phyloP scores from a whole-genome alignment of 23 red algal genomes.

The Cyanidium caldarium region DNA sequence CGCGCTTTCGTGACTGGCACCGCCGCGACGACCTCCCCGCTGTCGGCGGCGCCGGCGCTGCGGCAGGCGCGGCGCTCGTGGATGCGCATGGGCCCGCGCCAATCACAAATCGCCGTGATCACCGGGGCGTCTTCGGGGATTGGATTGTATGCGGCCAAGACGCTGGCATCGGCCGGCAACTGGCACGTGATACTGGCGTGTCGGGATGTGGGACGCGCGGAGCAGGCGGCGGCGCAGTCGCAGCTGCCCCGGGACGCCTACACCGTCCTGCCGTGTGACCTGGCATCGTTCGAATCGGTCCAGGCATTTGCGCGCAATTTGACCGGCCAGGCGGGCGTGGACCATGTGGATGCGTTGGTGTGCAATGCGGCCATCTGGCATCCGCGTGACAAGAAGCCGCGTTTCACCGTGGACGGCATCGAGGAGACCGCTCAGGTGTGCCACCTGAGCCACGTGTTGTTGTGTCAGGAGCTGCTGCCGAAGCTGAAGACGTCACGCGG shows the following conservation, averaged over 20 bases:
- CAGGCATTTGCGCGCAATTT: constrained; percentile 11
- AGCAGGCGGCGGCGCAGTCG: not conserved
- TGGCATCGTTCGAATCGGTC: constrained; percentile 34
- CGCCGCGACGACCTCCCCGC: too few relatives aligned
- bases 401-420: constrained; percentile 67
- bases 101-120: constrained; percentile 48
- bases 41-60: too few relatives aligned
- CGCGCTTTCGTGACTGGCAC: too few relatives aligned
- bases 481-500: constrained; percentile 22
- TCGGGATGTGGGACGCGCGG: constrained; percentile 32
- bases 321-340: not conserved
- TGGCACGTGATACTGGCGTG: constrained; percentile 70
- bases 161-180: constrained; percentile 31
- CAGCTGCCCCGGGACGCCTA: constrained; percentile 24
- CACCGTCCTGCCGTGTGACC: constrained; percentile 37
- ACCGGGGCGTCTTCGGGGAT: constrained; percentile 75
- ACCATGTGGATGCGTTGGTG: constrained; percentile 30
- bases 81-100: constrained; percentile 12
- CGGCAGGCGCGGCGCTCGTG: too few relatives aligned
- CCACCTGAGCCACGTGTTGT: constrained; percentile 78
- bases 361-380: constrained; percentile 89
- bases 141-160: constrained; percentile 51
- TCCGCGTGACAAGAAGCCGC: constrained; percentile 56
- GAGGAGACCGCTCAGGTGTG: constrained; percentile 74
- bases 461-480: constrained; percentile 46